These are phyloP conservation scores for Dactylonectria estremocensis DNA, from an alignment of 2,329 filamentous ascomycete species.

Conservation along the genomic window DNA sequence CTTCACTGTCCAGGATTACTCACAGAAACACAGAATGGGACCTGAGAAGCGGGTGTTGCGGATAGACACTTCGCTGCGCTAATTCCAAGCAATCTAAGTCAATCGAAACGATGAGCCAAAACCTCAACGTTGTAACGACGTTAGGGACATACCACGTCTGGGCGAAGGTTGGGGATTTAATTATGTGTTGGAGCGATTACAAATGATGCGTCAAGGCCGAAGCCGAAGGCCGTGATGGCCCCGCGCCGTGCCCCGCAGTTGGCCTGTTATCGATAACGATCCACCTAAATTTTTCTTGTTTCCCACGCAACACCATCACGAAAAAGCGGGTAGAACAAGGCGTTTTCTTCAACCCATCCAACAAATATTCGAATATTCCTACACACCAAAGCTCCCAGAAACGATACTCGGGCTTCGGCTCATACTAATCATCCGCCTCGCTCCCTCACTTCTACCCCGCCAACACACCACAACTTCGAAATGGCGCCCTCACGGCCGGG, in stretches of 20 bases:
- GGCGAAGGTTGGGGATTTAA: background rate
- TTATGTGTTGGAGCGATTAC: slow-evolving; percentile 38
- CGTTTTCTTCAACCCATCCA: background rate
- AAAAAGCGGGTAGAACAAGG: slow-evolving; percentile 34
- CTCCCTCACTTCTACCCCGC: slow-evolving; percentile 23
- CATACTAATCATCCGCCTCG: background rate
- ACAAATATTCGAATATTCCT: background rate
- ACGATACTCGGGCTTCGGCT: background rate
- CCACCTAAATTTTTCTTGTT: slow-evolving; percentile 50
- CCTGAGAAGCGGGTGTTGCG: background rate
- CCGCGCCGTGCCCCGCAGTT: slow-evolving; percentile 46
- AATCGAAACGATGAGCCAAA: background rate
- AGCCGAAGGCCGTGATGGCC: slow-evolving; percentile 29
- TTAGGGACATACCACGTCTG: slow-evolving; percentile 1
- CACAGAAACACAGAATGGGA: background rate
- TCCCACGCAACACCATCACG: slow-evolving; percentile 43
- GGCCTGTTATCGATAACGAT: slow-evolving; percentile 51
- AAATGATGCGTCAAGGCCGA: slow-evolving; percentile 41
- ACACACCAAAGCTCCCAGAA: background rate
- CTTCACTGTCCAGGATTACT: background rate
- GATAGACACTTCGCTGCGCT: background rate
- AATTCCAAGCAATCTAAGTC: background rate
- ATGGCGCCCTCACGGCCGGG: slow-evolving; percentile 62
- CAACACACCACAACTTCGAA: slow-evolving; percentile 29
- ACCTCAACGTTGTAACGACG: background rate